Conservation (phyloP, 1,139 yeast species). For the Scheffersomyces parashehatae region DNA sequence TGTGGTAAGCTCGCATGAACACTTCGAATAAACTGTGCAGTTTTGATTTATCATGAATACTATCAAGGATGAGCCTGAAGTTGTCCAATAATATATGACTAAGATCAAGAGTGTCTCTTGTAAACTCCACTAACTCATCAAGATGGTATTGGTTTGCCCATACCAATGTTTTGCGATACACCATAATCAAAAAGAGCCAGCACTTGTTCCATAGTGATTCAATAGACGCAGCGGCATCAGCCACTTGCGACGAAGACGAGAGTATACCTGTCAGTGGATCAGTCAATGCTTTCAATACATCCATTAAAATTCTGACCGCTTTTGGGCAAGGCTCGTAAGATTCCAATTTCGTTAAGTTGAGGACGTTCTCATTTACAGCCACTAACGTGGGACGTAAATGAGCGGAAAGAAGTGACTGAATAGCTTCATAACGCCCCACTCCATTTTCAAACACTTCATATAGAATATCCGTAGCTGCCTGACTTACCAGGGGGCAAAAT, state of each 20-base stretch:
- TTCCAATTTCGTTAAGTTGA: constrained; percentile 45
- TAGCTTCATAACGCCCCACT: constrained; percentile 66
- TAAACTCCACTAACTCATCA: constrained; percentile 68
- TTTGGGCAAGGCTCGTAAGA: constrained; percentile 77
- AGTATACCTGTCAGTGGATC: constrained; percentile 64
- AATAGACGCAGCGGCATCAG: constrained; percentile 14
- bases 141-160: constrained; percentile 73
- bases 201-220: constrained; percentile 60
- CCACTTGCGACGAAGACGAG: constrained; percentile 12
- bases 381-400: constrained; percentile 45
- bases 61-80: constrained; percentile 53
- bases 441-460: constrained; percentile 71
- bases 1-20: constrained; percentile 53
- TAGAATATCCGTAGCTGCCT: constrained; percentile 69
- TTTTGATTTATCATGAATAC: constrained; percentile 15
- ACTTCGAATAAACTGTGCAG: constrained; percentile 27
- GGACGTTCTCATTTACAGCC: constrained; percentile 51
- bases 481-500: constrained; percentile 60
- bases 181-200: constrained; percentile 73
- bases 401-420: constrained; percentile 51
- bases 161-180: constrained; percentile 63
- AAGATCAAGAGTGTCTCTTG: constrained; percentile 82
- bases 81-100: constrained; percentile 70
- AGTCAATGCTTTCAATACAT: constrained; percentile 60
- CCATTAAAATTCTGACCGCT: constrained; percentile 74